Conservation (phyloP, 352 stramenopile genomes). For the Phytophthora nicotianae region DNA sequence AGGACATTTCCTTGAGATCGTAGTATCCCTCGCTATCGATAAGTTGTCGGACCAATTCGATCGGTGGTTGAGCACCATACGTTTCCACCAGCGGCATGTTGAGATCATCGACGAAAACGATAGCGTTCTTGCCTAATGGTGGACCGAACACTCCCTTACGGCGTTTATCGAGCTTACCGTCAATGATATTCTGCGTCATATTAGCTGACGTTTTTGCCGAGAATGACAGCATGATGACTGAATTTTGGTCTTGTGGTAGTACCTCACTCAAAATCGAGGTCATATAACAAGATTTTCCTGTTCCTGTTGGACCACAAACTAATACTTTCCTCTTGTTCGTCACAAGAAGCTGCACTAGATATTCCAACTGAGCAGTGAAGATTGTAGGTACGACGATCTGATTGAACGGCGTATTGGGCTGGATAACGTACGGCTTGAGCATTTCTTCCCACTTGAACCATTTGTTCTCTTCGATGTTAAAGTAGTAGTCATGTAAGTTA, state of each 20-base stretch:
- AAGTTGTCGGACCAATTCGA: slow-evolving; percentile 92
- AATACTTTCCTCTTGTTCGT: slow-evolving; percentile 85
- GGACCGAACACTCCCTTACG: slow-evolving; percentile 92
- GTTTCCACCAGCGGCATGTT: slow-evolving; percentile 96
- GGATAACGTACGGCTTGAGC: slow-evolving; percentile 87
- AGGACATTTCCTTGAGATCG: slow-evolving; percentile 94
- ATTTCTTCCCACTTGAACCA: slow-evolving; percentile 93
- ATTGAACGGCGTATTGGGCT: slow-evolving; percentile 86
- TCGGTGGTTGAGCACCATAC: slow-evolving; percentile 93
- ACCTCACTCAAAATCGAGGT: slow-evolving; percentile 83
- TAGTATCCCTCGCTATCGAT: slow-evolving; percentile 93
- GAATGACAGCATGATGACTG: slow-evolving; percentile 91
- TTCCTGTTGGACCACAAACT: slow-evolving; percentile 93
- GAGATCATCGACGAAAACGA: slow-evolving; percentile 95
- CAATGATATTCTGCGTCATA: slow-evolving; percentile 96
- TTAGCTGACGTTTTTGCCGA: slow-evolving; percentile 94
- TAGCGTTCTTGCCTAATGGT: slow-evolving; percentile 81
- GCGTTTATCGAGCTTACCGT: slow-evolving; percentile 94
- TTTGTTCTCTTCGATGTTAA: slow-evolving; percentile 81
- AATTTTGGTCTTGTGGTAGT: slow-evolving; percentile 83
- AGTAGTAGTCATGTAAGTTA: slow-evolving; percentile 89
- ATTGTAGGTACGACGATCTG: slow-evolving; percentile 95
- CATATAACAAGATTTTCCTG: slow-evolving; percentile 93
- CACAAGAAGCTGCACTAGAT: slow-evolving; percentile 87
- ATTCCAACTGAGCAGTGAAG: slow-evolving; percentile 92